Evolutionary conservation across 1,284 basidiomycete genomes (phyloP).

Genomic region (Ganoderma sinense): DNA sequence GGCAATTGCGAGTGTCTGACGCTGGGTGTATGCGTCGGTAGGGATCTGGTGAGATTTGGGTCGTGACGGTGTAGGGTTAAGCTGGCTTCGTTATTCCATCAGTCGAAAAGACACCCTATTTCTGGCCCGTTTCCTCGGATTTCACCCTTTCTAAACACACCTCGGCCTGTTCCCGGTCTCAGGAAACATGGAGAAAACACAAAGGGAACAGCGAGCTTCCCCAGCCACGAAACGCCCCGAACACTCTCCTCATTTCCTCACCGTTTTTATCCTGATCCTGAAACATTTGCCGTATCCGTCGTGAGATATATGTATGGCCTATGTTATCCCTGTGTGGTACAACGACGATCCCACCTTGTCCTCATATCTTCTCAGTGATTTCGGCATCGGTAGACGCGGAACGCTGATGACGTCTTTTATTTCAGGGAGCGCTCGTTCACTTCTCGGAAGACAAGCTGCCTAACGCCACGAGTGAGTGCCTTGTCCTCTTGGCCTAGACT

Average conservation of each 20-base stretch:
- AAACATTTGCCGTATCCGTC: no score
- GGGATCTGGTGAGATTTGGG: background rate
- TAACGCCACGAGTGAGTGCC: constrained; percentile 44
- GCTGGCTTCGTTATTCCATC: background rate
- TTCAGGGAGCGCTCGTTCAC: constrained; percentile 80
- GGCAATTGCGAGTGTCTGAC: no score
- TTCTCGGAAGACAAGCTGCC: constrained; percentile 66
- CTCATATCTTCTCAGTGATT: background rate
- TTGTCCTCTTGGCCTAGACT: background rate
- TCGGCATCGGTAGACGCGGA: background rate
- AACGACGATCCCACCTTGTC: background rate
- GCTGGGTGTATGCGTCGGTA: no score
- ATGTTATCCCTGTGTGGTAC: background rate
- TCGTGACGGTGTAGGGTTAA: background rate
- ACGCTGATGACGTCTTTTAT: background rate
- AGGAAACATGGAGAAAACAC: no score
- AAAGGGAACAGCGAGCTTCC: no score
- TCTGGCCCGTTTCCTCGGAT: no score
- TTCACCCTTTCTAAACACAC: no score
- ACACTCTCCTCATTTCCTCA: no score
- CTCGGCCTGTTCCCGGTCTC: no score
- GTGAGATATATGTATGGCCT: background rate
- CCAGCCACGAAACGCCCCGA: no score
- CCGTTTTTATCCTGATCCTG: no score
- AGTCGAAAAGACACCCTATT: background rate